A percentile compares a stretch with the other conserved stretches of the same genome.
These are phyloP conservation scores for Colletotrichum trifolii DNA, from an alignment of 2,329 filamentous ascomycete genomes.

Conservation along the genomic window DNA sequence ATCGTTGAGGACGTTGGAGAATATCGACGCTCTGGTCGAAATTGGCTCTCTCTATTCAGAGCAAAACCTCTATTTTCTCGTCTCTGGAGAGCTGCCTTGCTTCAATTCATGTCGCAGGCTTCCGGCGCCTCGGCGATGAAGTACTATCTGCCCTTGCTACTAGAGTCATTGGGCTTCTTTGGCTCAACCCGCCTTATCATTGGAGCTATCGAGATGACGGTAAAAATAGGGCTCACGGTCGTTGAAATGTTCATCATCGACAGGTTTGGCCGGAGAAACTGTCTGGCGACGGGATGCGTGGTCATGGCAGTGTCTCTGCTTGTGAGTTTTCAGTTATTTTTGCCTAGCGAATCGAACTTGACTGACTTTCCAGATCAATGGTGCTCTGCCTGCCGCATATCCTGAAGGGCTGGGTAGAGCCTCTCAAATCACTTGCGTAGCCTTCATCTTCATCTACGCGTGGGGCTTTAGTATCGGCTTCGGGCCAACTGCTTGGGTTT, in stretches of 20 bases:
- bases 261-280: slow-evolving; percentile 59
- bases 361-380: slow-evolving; percentile 58
- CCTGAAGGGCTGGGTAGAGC: slow-evolving; percentile 59
- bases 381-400: slow-evolving; percentile 61
- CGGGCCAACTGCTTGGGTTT: slow-evolving; percentile 68
- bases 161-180: slow-evolving; percentile 60
- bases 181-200: slow-evolving; percentile 61
- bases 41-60: slow-evolving; percentile 60
- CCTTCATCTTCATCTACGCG: slow-evolving; percentile 69
- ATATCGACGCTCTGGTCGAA: slow-evolving; percentile 49
- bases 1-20: slow-evolving; percentile 58
- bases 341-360: background rate
- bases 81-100: slow-evolving; percentile 65
- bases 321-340: slow-evolving; percentile 47
- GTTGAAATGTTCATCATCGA: slow-evolving; percentile 69
- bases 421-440: slow-evolving; percentile 62
- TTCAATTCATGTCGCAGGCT: slow-evolving; percentile 71
- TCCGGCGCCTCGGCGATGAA: slow-evolving; percentile 70
- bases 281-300: slow-evolving; percentile 59
- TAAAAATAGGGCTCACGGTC: slow-evolving; percentile 67
- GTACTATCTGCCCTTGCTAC: slow-evolving; percentile 67
- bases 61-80: slow-evolving; percentile 60
- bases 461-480: slow-evolving; percentile 69
- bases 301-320: slow-evolving; percentile 66
- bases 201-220: slow-evolving; percentile 66